Percentiles rank a stretch among this genome's conserved stretches.
Evolutionary conservation across 2,329 filamentous ascomycete genomes (phyloP).

Genomic region (Chrysosporium queenslandicum): DNA sequence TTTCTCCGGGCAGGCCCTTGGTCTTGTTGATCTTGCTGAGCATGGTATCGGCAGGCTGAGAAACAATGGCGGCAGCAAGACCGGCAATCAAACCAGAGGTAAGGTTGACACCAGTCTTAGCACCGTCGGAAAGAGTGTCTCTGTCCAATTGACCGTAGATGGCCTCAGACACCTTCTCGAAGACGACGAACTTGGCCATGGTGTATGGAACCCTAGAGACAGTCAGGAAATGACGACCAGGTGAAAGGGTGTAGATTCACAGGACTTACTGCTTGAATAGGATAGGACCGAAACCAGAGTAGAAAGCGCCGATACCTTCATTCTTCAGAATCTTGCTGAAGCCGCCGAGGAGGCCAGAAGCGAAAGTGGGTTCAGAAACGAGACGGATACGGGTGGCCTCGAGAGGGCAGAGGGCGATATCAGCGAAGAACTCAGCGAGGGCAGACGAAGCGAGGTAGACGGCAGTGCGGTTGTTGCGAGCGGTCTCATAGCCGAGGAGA

Average conservation of each 20-base stretch:
- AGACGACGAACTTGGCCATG: constrained; percentile 92
- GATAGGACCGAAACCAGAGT: constrained; percentile 82
- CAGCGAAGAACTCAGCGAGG: constrained; percentile 54
- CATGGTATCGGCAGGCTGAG: constrained; percentile 88
- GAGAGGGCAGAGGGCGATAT: constrained; percentile 69
- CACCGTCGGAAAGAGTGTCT: constrained; percentile 53
- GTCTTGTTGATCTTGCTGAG: constrained; percentile 95
- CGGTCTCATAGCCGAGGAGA: constrained; percentile 64
- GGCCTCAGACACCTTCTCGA: constrained; percentile 73
- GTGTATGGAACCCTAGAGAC: constrained; percentile 68
- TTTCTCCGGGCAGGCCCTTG: constrained; percentile 75
- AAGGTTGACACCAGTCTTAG: constrained; percentile 73
- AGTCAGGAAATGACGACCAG: constrained; percentile 17
- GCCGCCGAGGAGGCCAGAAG: constrained; percentile 65
- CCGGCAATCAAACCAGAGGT: constrained; percentile 75
- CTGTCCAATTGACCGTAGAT: constrained; percentile 63
- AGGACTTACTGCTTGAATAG: constrained; percentile 65
- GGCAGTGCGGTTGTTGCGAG: constrained; percentile 66
- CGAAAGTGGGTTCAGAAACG: constrained; percentile 78
- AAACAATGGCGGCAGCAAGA: constrained; percentile 78
- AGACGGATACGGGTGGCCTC: constrained; percentile 91
- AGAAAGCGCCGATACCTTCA: constrained; percentile 78
- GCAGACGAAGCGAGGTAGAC: constrained; percentile 65
- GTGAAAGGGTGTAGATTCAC: background rate
- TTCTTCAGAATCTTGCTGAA: constrained; percentile 74